Evolutionary conservation across 208 protist species (phyloP).

Genomic region (Angomonas ambiguus): DNA sequence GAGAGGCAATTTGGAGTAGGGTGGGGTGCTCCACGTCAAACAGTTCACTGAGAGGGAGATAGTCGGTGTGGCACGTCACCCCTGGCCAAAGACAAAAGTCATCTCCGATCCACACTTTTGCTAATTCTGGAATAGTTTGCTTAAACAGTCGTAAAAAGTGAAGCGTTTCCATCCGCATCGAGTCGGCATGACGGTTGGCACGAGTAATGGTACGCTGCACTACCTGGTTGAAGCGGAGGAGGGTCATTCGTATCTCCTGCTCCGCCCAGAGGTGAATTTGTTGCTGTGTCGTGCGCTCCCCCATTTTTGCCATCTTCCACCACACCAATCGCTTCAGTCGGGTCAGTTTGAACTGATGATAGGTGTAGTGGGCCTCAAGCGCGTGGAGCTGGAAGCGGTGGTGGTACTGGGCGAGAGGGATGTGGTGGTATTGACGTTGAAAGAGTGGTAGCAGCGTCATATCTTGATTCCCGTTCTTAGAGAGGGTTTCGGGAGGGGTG

Average conservation of each 20-base stretch:
- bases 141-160: constrained; percentile 43
- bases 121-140: constrained; percentile 29
- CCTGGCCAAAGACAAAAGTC: constrained; percentile 49
- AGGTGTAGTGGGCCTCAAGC: constrained; percentile 17
- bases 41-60: constrained; percentile 31
- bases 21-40: constrained; percentile 33
- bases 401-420: constrained; percentile 17
- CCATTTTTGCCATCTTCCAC: not conserved
- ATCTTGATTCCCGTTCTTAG: too few species aligned
- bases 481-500: too few species aligned
- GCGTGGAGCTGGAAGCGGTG: constrained; percentile 26
- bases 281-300: not conserved
- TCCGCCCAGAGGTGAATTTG: not conserved
- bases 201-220: constrained; percentile 37
- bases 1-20: constrained; percentile 16
- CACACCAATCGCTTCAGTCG: not conserved
- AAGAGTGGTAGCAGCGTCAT: not conserved
- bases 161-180: constrained; percentile 56
- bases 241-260: constrained; percentile 10
- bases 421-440: constrained; percentile 1
- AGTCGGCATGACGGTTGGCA: constrained; percentile 47
- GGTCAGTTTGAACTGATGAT: not conserved
- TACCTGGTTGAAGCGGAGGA: constrained; percentile 21
- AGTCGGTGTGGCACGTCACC: constrained; percentile 29
- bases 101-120: constrained; percentile 36